A percentile compares a stretch with the other conserved stretches of the same genome.
Evolutionary conservation across 2,329 filamentous ascomycete species (phyloP).

Genomic region (Sclerotinia glacialis): DNA sequence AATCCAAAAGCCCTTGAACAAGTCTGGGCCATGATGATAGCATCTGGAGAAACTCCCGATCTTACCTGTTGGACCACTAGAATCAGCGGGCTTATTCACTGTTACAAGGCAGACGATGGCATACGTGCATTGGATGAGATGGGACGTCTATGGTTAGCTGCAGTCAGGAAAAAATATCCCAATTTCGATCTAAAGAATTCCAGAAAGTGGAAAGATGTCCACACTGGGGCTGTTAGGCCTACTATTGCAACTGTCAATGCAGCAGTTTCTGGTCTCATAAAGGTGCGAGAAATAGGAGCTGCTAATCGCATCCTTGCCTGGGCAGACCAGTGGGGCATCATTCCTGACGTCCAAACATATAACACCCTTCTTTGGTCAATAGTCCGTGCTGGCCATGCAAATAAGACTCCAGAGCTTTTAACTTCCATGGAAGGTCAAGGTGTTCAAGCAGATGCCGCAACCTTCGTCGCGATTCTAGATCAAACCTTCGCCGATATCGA

Average conservation of each 20-base stretch:
- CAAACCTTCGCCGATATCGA: constrained; percentile 49
- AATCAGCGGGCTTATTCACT: constrained; percentile 62
- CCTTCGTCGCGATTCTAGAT: constrained; percentile 71
- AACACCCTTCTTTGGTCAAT: constrained; percentile 66
- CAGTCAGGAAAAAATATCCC: constrained; percentile 29
- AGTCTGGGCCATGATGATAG: constrained; percentile 64
- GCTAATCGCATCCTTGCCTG: constrained; percentile 54
- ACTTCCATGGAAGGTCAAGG: constrained; percentile 55
- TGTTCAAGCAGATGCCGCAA: constrained; percentile 61
- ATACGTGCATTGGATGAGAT: constrained; percentile 65
- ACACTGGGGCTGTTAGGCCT: constrained; percentile 51
- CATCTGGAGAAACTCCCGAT: constrained; percentile 60
- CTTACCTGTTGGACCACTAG: constrained; percentile 66
- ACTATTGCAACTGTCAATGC: constrained; percentile 66
- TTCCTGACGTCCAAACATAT: constrained; percentile 52
- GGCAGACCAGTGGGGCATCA: constrained; percentile 45
- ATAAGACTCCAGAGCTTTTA: constrained; percentile 54
- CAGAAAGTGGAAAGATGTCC: constrained; percentile 36
- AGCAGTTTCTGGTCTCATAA: constrained; percentile 61
- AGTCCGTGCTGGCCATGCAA: constrained; percentile 48
- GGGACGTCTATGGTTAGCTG: constrained; percentile 54
- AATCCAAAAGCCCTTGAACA: constrained; percentile 59
- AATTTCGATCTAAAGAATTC: constrained; percentile 28
- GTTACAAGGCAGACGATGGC: constrained; percentile 53
- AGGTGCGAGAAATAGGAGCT: constrained; percentile 46